These are phyloP conservation scores for Leucaena leucocephala DNA, from an alignment of 306 rosid genomes.

Conservation along the genomic window DNA sequence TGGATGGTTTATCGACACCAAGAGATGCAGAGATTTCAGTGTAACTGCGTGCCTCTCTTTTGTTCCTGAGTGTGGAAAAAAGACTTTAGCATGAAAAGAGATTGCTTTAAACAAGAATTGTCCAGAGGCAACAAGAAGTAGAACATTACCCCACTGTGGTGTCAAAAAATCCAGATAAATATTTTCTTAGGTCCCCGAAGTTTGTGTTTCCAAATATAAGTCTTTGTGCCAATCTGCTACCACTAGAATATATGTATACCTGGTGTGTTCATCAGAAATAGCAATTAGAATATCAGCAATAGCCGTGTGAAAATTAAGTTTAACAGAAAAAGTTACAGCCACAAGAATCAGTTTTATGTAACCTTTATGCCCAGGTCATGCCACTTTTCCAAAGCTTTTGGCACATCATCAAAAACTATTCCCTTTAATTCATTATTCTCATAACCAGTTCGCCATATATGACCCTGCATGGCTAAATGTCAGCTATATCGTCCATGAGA, in stretches of 20 bases:
- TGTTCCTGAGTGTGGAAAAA: slow-evolving; percentile 58
- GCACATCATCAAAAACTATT: slow-evolving; percentile 83
- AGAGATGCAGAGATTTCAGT: slow-evolving; percentile 70
- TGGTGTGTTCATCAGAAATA: slow-evolving; percentile 43
- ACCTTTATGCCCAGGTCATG: slow-evolving; percentile 83
- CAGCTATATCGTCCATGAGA: slow-evolving; percentile 34
- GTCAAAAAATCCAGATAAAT: slow-evolving; percentile 87
- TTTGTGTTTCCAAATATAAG: slow-evolving; percentile 85
- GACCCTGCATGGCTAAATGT: slow-evolving; percentile 69
- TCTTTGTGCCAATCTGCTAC: slow-evolving; percentile 96
- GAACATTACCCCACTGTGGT: slow-evolving; percentile 80
- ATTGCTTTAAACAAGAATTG: slow-evolving; percentile 14
- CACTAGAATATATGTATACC: slow-evolving; percentile 97
- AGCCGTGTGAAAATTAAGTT: background rate
- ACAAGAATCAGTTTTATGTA: slow-evolving; percentile 26
- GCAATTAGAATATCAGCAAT: slow-evolving; percentile 24
- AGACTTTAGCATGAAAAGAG: slow-evolving; percentile 21
- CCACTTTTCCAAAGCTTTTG: slow-evolving; percentile 90
- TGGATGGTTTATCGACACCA: slow-evolving; percentile 85
- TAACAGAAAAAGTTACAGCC: slow-evolving; percentile 17
- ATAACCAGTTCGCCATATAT: slow-evolving; percentile 90
- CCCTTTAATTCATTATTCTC: slow-evolving; percentile 85
- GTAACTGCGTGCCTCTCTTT: slow-evolving; percentile 77
- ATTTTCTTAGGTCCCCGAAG: slow-evolving; percentile 84
- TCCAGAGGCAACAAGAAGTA: slow-evolving; percentile 15